Evolutionary conservation across 2,329 filamentous ascomycete genomes (phyloP), one percentile per base, ranked within the genome.

Genomic region (Chrysoporthe cubensis): DNA sequence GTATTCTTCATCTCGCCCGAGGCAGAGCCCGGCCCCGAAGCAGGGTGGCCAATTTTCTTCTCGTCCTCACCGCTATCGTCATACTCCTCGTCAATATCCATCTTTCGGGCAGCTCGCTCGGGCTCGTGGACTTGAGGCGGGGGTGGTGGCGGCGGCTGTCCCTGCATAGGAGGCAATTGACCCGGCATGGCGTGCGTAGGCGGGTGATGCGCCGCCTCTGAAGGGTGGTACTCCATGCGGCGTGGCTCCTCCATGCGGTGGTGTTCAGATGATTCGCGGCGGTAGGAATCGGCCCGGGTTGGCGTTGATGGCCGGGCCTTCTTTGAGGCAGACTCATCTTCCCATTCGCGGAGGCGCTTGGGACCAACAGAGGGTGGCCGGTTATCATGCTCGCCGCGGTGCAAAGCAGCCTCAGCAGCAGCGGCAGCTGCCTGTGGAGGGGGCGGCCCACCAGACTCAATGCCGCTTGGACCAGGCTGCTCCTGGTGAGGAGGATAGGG

Each of bases 1-100:
- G 78, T 78, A 72, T 79, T 85, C 78, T 88, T 89, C 57, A 80
- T 77, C 54, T 89, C 87, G 16, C 79, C 81, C 18, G 85, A 78
- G 4, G 81, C 78, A 21, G 85, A 83, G 8, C 74, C 72, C 13
- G 78, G 73, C 18, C 78, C 78, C 11, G 83, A 81, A 18, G 78
- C 75, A 56, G 75, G 73, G 16, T 76, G 73, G 2, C 75, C 77
- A 1, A 78, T 76, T 77, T 90, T 90, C 81, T 90, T 90, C 67
- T 96, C 91, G 69, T 97, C 95, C 72, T 97, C 94, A 4, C 88
- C 93, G 67, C 94, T 95, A 75, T 98, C 95, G 77, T 98, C 95
- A 75, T 99, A 98, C 77, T 98, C 92, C 78, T 99, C 96, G 73
- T 99, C 94, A 26, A 98, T 92, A 7, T 98, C 95, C 88, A 99